Conservation (phyloP, 2,329 filamentous ascomycete species). For the Xylaria sp. region DNA sequence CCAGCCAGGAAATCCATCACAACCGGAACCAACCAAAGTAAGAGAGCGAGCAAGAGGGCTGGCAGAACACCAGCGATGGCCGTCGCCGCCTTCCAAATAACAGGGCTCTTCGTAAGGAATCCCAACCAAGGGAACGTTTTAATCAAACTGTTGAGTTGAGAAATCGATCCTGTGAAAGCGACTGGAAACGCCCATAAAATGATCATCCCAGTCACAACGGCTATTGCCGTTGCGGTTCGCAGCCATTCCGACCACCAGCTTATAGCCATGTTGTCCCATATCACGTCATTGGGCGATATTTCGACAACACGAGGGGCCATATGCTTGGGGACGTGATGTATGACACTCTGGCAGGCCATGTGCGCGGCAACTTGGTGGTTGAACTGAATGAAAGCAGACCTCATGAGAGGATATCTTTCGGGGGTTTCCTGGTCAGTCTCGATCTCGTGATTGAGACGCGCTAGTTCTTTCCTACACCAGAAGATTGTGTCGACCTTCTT, state of each 20-base stretch:
- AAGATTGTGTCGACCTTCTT: conserved; percentile 96
- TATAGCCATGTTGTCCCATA: conserved; percentile 98
- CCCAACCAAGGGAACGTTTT: conserved; percentile 72
- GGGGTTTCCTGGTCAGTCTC: conserved; percentile 87
- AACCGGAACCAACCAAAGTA: conserved; percentile 83
- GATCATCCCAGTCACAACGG: conserved; percentile 77
- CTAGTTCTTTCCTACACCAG: conserved; percentile 86
- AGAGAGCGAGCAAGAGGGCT: conserved; percentile 76
- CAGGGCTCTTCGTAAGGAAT: conserved; percentile 71
- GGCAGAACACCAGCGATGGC: conserved; percentile 87
- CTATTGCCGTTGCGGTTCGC: conserved; percentile 72
- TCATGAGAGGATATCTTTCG: conserved; percentile 90
- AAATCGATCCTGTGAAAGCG: conserved; percentile 83
- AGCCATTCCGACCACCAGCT: conserved; percentile 92
- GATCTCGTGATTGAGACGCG: conserved; percentile 89
- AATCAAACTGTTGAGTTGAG: conserved; percentile 78
- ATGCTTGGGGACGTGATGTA: conserved; percentile 89
- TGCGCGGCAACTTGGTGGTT: conserved; percentile 97
- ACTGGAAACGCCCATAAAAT: conserved; percentile 92
- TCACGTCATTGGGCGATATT: conserved; percentile 89
- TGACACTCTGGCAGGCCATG: conserved; percentile 94
- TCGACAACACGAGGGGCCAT: conserved; percentile 96
- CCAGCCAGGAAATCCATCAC: conserved; percentile 78
- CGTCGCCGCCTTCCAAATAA: conserved; percentile 69
- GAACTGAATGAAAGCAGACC: conserved; percentile 97